Conservation (phyloP, 2,329 filamentous ascomycete species). For the Fonsecaea monophora region DNA sequence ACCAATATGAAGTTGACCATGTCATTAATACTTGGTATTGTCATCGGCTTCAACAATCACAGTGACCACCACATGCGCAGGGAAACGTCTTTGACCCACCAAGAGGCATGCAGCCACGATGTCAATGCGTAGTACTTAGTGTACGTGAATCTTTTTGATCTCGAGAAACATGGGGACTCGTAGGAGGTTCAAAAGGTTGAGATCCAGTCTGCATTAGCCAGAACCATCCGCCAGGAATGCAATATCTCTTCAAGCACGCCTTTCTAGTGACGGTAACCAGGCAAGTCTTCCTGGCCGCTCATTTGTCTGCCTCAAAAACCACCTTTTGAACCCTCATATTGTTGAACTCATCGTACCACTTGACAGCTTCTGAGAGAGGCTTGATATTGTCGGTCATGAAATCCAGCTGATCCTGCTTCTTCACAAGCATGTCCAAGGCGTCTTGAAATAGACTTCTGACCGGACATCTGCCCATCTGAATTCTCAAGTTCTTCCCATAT, state of each 20-base stretch:
- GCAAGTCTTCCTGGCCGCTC: conserved; percentile 16
- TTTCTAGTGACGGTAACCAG: not conserved
- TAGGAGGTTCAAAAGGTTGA: conserved; percentile 9
- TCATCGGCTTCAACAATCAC: not conserved
- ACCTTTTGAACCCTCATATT: conserved; percentile 77
- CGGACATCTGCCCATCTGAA: conserved; percentile 79
- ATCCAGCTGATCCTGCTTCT: conserved; percentile 69
- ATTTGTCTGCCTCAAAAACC: conserved; percentile 63
- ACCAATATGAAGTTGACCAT: not conserved
- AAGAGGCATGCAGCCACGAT: conserved; percentile 8
- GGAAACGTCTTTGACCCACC: not conserved
- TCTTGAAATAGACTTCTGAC: conserved; percentile 72
- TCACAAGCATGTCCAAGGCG: conserved; percentile 68
- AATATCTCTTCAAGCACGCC: not conserved
- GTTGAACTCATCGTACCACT: conserved; percentile 75
- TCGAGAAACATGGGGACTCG: conserved; percentile 8
- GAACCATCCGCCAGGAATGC: not conserved
- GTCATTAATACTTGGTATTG: not conserved
- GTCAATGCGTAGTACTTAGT: conserved; percentile 3
- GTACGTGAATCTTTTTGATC: conserved; percentile 2
- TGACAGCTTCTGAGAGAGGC: conserved; percentile 69
- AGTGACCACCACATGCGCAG: not conserved
- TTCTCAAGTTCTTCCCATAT: conserved; percentile 70
- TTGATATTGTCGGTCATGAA: conserved; percentile 81
- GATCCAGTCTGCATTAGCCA: conserved; percentile 19